Percentiles rank a stretch among this genome's conserved stretches.
Evolutionary conservation across 495 filamentous ascomycete species (phyloP).

Genomic region (Aspergillus diversus): DNA sequence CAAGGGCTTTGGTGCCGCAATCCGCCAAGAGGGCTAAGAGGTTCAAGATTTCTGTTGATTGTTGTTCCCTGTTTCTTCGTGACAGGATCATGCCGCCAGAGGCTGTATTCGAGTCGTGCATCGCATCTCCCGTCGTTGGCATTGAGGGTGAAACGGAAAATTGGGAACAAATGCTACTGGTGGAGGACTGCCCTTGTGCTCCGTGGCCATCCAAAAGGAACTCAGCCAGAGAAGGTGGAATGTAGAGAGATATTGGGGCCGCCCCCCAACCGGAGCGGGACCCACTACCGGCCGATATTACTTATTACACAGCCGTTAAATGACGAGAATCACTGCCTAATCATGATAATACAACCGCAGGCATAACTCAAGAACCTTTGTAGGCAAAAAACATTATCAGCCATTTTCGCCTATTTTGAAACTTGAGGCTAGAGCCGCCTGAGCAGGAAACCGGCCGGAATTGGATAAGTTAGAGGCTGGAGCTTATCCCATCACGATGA

Average conservation of each 20-base stretch:
- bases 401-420: not conserved
- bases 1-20: slow-evolving; percentile 4
- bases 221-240: too few relatives aligned
- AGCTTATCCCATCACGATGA: not conserved
- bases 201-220: not conserved
- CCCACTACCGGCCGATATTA: too few relatives aligned
- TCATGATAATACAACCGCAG: not conserved
- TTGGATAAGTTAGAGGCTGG: not conserved
- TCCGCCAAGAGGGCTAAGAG: slow-evolving; percentile 27
- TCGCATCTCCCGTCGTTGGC: not conserved
- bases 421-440: not conserved
- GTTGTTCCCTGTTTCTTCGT: slow-evolving; percentile 7
- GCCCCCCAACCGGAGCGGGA: too few relatives aligned
- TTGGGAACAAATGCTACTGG: not conserved
- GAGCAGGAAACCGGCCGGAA: not conserved
- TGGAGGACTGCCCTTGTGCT: not conserved
- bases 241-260: too few relatives aligned
- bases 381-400: not conserved
- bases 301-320: not conserved
- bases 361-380: not conserved
- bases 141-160: slow-evolving; percentile 6
- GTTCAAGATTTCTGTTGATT: slow-evolving; percentile 24
- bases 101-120: slow-evolving; percentile 2
- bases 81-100: not conserved
- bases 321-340: slow-evolving; percentile 6